Conservation (phyloP, 306 rosid genomes). For the Trichosanthes truncata region DNA sequence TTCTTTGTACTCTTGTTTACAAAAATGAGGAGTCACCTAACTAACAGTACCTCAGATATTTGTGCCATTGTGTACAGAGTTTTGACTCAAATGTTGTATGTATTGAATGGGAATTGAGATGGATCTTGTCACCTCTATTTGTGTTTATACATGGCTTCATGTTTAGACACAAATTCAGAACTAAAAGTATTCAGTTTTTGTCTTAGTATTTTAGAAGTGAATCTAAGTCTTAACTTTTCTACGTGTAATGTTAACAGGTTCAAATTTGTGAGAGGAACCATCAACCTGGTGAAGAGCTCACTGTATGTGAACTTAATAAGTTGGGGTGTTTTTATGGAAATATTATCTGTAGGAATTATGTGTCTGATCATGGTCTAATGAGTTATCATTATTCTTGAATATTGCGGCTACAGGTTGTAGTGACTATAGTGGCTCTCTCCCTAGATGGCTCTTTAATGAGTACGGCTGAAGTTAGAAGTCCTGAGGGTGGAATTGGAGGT, state of each 20-base stretch:
- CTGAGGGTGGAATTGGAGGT: conserved; percentile 85
- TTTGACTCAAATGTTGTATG: neutral
- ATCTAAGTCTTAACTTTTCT: neutral
- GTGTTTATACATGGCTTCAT: neutral
- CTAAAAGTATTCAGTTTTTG: neutral
- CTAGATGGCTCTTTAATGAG: conserved; percentile 79
- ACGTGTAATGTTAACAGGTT: conserved; percentile 37
- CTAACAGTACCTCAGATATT: neutral
- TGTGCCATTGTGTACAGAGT: neutral
- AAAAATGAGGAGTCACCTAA: neutral
- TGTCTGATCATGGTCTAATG: neutral
- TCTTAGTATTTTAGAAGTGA: neutral
- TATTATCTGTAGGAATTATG: neutral
- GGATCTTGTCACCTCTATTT: neutral
- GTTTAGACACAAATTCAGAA: neutral
- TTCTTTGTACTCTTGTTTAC: neutral
- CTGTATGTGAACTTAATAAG: conserved; percentile 39
- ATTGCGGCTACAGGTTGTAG: conserved; percentile 42
- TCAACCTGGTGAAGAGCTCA: conserved; percentile 89
- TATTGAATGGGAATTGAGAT: neutral
- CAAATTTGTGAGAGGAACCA: conserved; percentile 96
- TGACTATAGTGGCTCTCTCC: conserved; percentile 59
- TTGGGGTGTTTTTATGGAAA: neutral
- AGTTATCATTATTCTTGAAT: conserved; percentile 16
- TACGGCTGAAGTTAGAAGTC: conserved; percentile 70